Evolutionary conservation across 805 yeast species (phyloP), one percentile per base, ranked within the genome.

Genomic region (Wickerhamiella azymoides): DNA sequence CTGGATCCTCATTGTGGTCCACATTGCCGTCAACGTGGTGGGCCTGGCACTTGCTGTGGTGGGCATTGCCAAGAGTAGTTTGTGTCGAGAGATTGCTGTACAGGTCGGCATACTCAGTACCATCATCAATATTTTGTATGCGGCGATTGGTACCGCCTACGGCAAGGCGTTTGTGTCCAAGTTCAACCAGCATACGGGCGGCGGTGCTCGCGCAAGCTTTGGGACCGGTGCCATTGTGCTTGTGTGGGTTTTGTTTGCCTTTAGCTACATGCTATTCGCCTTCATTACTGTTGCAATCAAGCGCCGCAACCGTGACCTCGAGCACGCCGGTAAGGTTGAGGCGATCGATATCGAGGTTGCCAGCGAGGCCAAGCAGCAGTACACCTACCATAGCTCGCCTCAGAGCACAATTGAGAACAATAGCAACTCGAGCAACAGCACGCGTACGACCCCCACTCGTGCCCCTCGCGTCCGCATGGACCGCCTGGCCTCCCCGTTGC

Each of bases 251-350:
- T 32, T 42, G 27, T 36, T 36, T 13, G 45, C 16, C 4, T 42
- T 42, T 19, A 30, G 45, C 39, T 42, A 42, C 36, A 7, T 36
- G 36, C 26, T 37, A 24, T 33, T 21, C 10, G 45, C 36, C n/a
- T 36, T 42, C n/a, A 42, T 42, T n/a, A 42, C 45, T 8, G 36
- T 42, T 5, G n/a, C 28, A 11, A 26, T 42, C 27, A 42, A 42
- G 25, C 39, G 36, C 24, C 45, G 45, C 27, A 42, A 42, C 25
- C 32, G 28, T 3, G 45, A 42, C 39, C 27, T 36, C 10, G 19
- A 16, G 24, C 8, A 11, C 2, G 21, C 24, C 7, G 37, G 33
- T n/a, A n/a, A 30, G 16, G 33, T 10, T 16, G 16, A 30, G 33
- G n/a, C 30, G 4, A 27, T 27, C 4, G 30, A 27, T 13, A 13